Evolutionary conservation across 768 basidiomycete species (phyloP), one percentile per base, ranked within the genome.

Genomic region (Pleurotus cornucopiae): DNA sequence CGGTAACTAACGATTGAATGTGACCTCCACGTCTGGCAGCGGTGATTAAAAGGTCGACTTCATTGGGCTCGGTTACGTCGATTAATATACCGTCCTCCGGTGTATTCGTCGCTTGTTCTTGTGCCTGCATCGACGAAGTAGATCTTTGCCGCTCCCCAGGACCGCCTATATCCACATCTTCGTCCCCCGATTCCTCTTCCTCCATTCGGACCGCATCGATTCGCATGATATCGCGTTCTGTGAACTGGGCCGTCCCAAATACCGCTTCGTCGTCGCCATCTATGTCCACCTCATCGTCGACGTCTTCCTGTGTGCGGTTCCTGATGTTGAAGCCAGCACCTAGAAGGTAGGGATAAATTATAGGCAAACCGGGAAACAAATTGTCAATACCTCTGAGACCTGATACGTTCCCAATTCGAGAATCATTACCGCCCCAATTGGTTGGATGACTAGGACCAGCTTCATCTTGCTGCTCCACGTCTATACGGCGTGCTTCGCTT

Each of bases 221-320:
- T 37, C 66, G 73, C 11, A 88, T 69, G 34, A 91, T 72, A 62
- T 92, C 90, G 2, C 76, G 76, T 66, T 91, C 89, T 7, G 83
- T 85, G 66, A 93, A 93, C 64, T 93, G 91, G 0, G 79, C 76
- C 14, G 80, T 79, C 1, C 90, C 90, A 63, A 83, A 93, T 1
- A 77, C 62, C 2, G 65, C 78, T 54, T 83, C 77, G 64, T 90
- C 89, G 55, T 88, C 88, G 2, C 90, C 89, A 56, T 91, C 90
- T 7, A 91, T 73, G 56, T 93, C 91, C 7, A 92, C 75, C 46
- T 91, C 90, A 14, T 88, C 89, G 26, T 93, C 91, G 2, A 88
- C 77, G 57, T 91, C 89, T 57, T 77, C 71, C 14, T 78, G 73
- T n/a, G 75, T 67, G 21, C 70, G 71, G 58, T 82, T 73, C 40